Percentiles rank a stretch among this genome's conserved stretches.
phyloP scores from a whole-genome alignment of 163 green algal genomes.

The Chlamydomonas reinhardtii region DNA sequence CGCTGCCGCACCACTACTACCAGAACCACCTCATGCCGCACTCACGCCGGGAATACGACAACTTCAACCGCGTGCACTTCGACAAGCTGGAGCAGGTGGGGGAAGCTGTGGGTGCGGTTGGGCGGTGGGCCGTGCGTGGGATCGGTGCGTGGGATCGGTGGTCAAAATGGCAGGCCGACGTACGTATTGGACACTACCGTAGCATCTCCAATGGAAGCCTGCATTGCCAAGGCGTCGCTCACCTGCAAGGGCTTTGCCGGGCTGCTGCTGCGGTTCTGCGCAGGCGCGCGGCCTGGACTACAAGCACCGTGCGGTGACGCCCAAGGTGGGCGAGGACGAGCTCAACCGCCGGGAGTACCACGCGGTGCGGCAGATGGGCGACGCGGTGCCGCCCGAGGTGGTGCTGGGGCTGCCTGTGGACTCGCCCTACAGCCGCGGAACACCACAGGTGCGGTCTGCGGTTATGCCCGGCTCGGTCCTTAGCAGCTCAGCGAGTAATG shows the following conservation, averaged over 20 bases:
- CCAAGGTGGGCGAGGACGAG: conserved; percentile 69
- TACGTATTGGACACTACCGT: too few species aligned
- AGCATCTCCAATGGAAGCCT: too few species aligned
- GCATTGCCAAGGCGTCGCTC: too few species aligned
- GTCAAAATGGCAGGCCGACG: too few species aligned
- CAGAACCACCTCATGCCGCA: conserved; percentile 50
- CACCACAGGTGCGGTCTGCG: neutral
- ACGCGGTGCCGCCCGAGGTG: neutral
- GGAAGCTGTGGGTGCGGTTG: neutral
- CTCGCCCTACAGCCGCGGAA: conserved; percentile 12
- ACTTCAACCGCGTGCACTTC: conserved; percentile 74
- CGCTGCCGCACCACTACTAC: conserved; percentile 37
- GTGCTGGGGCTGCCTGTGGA: conserved; percentile 9
- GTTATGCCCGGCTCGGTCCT: neutral
- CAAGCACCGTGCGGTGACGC: conserved; percentile 58
- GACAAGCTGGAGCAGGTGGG: conserved; percentile 52
- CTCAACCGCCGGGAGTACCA: conserved; percentile 65
- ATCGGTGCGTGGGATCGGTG: neutral
- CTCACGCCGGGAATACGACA: conserved; percentile 62
- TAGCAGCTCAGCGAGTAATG: too few species aligned
- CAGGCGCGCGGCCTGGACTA: conserved; percentile 34
- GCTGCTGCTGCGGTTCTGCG: neutral
- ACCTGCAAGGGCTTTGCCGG: neutral
- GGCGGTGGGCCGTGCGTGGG: neutral
- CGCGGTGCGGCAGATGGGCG: conserved; percentile 10